Evolutionary conservation across 2,329 filamentous ascomycete genomes (phyloP), one percentile per base, ranked within the genome.

Genomic region (Fusarium domesticum): DNA sequence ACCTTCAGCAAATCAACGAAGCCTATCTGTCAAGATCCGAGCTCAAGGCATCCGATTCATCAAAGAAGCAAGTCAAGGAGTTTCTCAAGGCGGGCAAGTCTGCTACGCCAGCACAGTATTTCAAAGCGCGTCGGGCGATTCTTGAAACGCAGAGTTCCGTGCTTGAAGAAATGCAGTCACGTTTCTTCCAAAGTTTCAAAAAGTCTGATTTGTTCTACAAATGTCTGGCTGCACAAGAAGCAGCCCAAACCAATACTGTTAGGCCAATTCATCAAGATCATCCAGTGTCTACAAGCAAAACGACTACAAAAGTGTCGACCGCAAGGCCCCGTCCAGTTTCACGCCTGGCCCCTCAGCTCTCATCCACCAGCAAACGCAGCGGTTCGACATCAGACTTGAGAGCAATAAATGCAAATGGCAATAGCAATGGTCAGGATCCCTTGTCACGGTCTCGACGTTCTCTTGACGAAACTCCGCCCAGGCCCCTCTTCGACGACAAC

Each of bases 151-250:
- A 98, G 64, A 92, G 88, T 15, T 77, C 81, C 2, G 86, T 91
- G 0, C 77, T 96, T 44, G 87, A 95, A 48, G 84, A 87, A 57
- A 88, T 98, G 81, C 85, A 90, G 59, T 81, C 82, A 17, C 81
- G 78, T 12, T 81, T 95, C 61, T 93, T 93, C 52, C 83, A 86
- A 15, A 81, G 80, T 16, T 98, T 98, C 72, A 95, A 91, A 62
- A 87, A 84, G 56, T 96, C 93, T 0, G 93, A 97, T 61, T 69
- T 98, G 1, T 98, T 90, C 64, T 97, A 93, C 73, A 98, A 98
- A 65, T 96, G 91, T 63, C 75, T 98, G 1, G 89, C 92, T 6
- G 87, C 92, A 11, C 89, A 95, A 59, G 90, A 96, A 67, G 76
- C 80, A 33, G 74, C 78, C 2, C 73, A 62, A 38, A 45, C 57